These are phyloP conservation scores for Olyra latifolia DNA, from an alignment of 176 grass and related monocot genomes.

Conservation along the genomic window DNA sequence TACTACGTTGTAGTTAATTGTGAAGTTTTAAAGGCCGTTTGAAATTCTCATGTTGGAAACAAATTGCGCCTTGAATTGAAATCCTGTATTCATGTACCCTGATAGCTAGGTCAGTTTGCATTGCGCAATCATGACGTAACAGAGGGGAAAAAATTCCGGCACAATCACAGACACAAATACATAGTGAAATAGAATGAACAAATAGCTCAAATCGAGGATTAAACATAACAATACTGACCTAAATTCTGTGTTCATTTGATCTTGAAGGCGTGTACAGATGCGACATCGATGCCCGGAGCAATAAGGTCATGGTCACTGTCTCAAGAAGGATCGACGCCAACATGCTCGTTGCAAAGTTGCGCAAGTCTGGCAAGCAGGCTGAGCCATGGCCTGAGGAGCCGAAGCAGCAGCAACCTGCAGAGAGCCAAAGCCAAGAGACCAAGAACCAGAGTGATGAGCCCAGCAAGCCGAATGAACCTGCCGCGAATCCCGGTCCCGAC, in stretches of 20 bases:
- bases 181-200: neutral
- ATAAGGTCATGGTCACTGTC: slow-evolving; percentile 57
- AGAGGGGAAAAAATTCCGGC: neutral
- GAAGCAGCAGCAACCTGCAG: slow-evolving; percentile 2
- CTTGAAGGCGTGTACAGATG: slow-evolving; percentile 49
- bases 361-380: slow-evolving; percentile 67
- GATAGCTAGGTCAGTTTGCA: neutral
- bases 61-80: neutral
- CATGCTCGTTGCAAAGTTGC: slow-evolving; percentile 48
- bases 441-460: slow-evolving; percentile 30
- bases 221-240: neutral
- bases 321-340: slow-evolving; percentile 40
- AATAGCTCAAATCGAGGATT: neutral
- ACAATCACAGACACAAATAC: neutral
- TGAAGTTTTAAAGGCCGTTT: neutral
- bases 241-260: neutral
- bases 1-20: neutral
- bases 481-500: slow-evolving; percentile 11
- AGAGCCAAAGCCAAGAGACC: slow-evolving; percentile 31
- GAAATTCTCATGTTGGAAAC: neutral
- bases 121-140: neutral
- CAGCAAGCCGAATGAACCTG: slow-evolving; percentile 22
- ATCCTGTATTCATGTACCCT: neutral
- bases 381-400: slow-evolving; percentile 49
- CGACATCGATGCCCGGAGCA: slow-evolving; percentile 53